Base-by-base conservation (phyloP, 768 basidiomycete genomes). In the Ramaria sp. region DNA sequence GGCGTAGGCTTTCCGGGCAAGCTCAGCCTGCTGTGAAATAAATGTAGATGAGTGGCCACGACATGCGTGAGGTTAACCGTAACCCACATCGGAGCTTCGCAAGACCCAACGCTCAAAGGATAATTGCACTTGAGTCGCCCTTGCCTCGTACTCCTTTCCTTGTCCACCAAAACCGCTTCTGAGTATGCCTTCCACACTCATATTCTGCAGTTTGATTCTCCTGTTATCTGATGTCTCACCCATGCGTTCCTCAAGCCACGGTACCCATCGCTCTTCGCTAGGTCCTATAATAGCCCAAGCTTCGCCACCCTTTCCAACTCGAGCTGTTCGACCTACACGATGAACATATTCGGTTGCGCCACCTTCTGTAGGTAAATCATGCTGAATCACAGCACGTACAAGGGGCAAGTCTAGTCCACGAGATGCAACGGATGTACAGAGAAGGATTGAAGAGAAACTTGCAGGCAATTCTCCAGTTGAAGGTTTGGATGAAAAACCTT, bases 341-440 rank as follows among this genome's bases (percentile, higher is more conserved):
- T 99, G 96, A 10, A 99, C 84, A 63, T 99, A 98, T 67, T 99
- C 96, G 11, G 87, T 96, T 27, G 85, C 84, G 10, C 96, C 95
- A 17, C 93, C 90, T 73, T 99, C 96, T 0, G 96, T 98, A 0
- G 96, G 95, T 20, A 98, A 80, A 67, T 99, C 96, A 65, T 96
- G 96, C 66, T 99, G 96, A 33, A 98, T 73, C 59, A 99, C 93
- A 2, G 91, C 89, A 37, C 87, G 84, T 7, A 98, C 93, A n/a
- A 89, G 78, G 5, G 93, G 93, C 27, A 99, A 75, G 71, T 98
- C 95, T 24, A 99, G 79, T 66, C 96, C 96, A 66, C 96, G 91
- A n/a, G 96, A 93, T 2, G 96, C 96, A 52, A 99, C 94, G 9
- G 92, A 95, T 1, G 96, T 99, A 68, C 94, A 97, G 46, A 98